A percentile compares a stretch with the other conserved stretches of the same genome.
Evolutionary conservation across 306 rosid genomes (phyloP).

Genomic region (Sesbania bispinosa): DNA sequence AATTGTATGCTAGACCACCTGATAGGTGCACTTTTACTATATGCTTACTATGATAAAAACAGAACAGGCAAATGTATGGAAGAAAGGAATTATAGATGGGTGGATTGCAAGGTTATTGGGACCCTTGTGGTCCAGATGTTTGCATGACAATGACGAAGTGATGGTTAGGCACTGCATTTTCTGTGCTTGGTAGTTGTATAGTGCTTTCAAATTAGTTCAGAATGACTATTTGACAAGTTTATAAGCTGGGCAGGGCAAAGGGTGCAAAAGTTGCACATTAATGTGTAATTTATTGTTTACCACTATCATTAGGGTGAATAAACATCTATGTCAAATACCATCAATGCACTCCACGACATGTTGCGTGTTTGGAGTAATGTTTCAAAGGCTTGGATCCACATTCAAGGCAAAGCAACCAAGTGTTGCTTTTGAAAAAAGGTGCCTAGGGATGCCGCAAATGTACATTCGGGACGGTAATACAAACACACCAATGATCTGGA

Average conservation of each 20-base stretch:
- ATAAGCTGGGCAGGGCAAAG: not conserved
- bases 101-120: not conserved
- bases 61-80: not conserved
- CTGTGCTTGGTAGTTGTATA: not conserved
- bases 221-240: not conserved
- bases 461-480: too few relatives aligned
- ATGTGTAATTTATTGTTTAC: not conserved
- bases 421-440: too few relatives aligned
- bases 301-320: not conserved
- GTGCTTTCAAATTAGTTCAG: not conserved
- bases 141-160: not conserved
- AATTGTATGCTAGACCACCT: not conserved
- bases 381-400: too few relatives aligned
- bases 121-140: not conserved
- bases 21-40: not conserved
- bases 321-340: not conserved
- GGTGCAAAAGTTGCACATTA: not conserved
- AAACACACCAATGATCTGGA: too few relatives aligned
- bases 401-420: too few relatives aligned
- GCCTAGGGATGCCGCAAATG: too few relatives aligned
- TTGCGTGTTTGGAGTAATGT: too few relatives aligned
- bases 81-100: not conserved
- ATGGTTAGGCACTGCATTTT: not conserved
- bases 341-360: not conserved
- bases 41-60: not conserved